Evolutionary conservation across 73 alveolate species (phyloP).

Genomic region (Symbiodinium pilosum): DNA sequence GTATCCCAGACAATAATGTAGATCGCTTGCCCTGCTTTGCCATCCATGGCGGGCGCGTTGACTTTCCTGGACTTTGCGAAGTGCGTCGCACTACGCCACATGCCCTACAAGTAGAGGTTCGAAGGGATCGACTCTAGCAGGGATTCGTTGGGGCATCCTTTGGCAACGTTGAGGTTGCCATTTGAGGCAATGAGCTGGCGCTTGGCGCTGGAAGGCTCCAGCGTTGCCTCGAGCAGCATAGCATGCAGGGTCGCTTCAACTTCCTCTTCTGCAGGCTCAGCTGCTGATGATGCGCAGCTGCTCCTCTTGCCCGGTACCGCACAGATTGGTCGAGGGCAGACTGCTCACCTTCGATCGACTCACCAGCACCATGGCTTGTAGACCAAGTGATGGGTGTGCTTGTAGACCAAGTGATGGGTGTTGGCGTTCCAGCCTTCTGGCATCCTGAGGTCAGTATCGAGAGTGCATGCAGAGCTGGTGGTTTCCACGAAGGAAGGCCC

Average conservation of each 20-base stretch:
- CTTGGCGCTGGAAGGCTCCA: background rate
- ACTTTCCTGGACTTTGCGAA: too few species aligned
- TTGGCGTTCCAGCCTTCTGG: background rate
- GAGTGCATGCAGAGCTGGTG: slow-evolving; percentile 71
- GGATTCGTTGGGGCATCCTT: too few species aligned
- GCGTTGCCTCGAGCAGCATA: too few species aligned
- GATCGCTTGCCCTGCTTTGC: too few species aligned
- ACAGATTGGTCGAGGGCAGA: slow-evolving; percentile 65
- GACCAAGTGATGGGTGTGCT: background rate
- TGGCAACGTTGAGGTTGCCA: too few species aligned
- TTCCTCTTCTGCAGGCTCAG: too few species aligned
- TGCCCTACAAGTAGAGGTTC: too few species aligned
- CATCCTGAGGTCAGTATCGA: slow-evolving; percentile 50
- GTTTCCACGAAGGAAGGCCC: slow-evolving; percentile 11
- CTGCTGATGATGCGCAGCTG: background rate
- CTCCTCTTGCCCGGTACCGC: slow-evolving; percentile 58
- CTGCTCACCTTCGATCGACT: slow-evolving; percentile 47
- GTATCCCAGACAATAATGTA: too few species aligned
- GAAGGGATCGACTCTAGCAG: too few species aligned
- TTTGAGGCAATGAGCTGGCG: slow-evolving; percentile 8
- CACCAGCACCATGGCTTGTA: slow-evolving; percentile 26
- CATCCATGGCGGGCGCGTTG: too few species aligned
- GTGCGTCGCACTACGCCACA: too few species aligned
- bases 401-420: background rate
- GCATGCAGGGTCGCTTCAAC: background rate